Evolutionary conservation across 495 filamentous ascomycete species (phyloP), one percentile per base, ranked within the genome.

Genomic region (Penicillium pancosmium): DNA sequence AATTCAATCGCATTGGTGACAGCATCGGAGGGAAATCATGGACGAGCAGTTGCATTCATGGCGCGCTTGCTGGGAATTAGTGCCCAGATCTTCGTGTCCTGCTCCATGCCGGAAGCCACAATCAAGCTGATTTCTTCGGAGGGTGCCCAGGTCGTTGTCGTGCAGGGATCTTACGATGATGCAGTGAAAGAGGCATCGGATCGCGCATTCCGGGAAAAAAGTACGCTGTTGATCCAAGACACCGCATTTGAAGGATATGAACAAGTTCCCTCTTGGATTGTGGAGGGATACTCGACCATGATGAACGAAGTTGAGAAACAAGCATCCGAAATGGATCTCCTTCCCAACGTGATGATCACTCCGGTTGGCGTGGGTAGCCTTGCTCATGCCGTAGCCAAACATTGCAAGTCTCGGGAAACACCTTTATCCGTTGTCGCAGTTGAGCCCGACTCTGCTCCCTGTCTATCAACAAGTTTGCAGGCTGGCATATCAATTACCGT

Each of bases 21-120:
- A 38, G 82, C 84, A 13, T 88, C 89, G 0, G 86, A 87, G 40
- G 89, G 88, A 0, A 92, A 92, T 62, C 86, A 88, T 78, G 89
- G 89, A 1, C 75, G 88, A 5, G 88, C 89, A 2, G 82, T 88
- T 2, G 85, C 87, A 0, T 77, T 80, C 4, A 88, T 91, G 82
- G 87, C 80, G 0, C 59, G 63, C n/a, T 70, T 84, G 13, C 63
- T 91, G 10, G 75, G 70, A 0, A 66, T 89, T 0, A 64, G 73
- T 0, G 73, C 76, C 0, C 66, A 68, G 23, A 80, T 91, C 16
- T 86, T 81, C 54, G 86, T 89, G 5, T 84, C 87, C 1, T 50
- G 52, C 2, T 65, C 71, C 19, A 83, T 88, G 80, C 69, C 81
- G 52, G 56, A 73, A 19, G 57, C 63, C 0, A 89, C 86, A 1